Conservation (phyloP, 2,329 filamentous ascomycete genomes). For the Tothia fuscella region DNA sequence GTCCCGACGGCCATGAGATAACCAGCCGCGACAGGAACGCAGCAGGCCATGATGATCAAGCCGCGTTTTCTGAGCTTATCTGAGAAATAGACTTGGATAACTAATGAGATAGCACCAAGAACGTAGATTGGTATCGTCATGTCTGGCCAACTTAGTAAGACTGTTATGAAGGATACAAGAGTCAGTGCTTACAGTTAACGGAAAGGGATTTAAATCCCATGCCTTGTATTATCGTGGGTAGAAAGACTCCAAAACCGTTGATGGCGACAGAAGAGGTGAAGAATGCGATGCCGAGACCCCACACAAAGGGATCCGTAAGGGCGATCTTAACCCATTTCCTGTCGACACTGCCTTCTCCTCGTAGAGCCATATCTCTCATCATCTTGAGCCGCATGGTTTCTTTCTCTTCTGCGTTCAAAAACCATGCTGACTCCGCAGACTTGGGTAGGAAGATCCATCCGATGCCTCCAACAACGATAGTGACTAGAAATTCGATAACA, state of each 20-base stretch:
- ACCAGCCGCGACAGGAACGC: constrained; percentile 22
- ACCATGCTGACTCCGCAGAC: constrained; percentile 18
- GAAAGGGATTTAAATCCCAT: too few relatives aligned
- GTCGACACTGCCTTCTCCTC: constrained; percentile 21
- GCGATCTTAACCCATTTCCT: constrained; percentile 21
- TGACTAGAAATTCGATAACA: constrained; percentile 14
- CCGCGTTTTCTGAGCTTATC: constrained; percentile 23
- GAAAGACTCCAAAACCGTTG: constrained; percentile 23
- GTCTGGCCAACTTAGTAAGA: too few relatives aligned
- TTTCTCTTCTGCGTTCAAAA: constrained; percentile 15
- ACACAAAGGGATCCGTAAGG: constrained; percentile 22
- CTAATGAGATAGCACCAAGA: constrained; percentile 19
- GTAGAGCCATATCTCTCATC: constrained; percentile 19
- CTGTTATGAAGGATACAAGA: too few relatives aligned
- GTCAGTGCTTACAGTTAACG: too few relatives aligned
- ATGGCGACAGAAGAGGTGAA: constrained; percentile 25
- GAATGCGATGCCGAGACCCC: constrained; percentile 19
- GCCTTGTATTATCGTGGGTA: constrained; percentile 26
- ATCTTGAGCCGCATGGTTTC: constrained; percentile 18
- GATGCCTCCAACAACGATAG: constrained; percentile 13
- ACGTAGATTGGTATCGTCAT: constrained; percentile 25
- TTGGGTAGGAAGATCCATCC: constrained; percentile 17
- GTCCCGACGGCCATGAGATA: constrained; percentile 24
- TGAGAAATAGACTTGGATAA: constrained; percentile 18
- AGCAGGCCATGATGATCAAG: constrained; percentile 19